These are phyloP conservation scores for Boletus tomentosulus DNA, from an alignment of 768 basidiomycete species.

Conservation along the genomic window DNA sequence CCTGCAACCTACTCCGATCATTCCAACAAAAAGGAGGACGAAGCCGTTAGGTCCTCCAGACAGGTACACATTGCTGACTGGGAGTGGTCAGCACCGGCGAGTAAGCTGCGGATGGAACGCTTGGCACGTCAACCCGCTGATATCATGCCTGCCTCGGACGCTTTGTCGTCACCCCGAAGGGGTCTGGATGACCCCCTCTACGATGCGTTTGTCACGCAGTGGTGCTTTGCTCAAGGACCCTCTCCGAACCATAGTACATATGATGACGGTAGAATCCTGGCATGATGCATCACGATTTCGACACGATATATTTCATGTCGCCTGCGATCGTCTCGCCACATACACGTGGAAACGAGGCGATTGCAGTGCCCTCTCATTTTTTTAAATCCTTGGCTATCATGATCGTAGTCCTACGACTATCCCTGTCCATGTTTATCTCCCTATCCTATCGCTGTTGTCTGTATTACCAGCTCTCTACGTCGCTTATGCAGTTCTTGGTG, in stretches of 20 bases:
- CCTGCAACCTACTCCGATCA: conserved; percentile 12
- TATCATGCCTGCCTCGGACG: conserved; percentile 21
- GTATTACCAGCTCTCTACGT: neutral
- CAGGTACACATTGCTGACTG: conserved; percentile 14
- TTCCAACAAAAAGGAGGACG: neutral
- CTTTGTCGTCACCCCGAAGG: conserved; percentile 5
- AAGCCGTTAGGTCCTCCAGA: neutral
- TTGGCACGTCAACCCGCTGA: neutral
- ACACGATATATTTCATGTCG: neutral
- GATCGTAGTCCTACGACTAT: neutral
- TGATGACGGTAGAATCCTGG: conserved; percentile 15
- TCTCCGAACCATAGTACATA: conserved; percentile 21
- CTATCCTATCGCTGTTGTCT: neutral
- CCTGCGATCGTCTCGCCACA: too few species aligned
- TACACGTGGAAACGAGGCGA: neutral
- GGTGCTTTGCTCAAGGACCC: conserved; percentile 60
- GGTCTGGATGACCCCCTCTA: conserved; percentile 35
- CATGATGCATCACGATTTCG: conserved; percentile 4
- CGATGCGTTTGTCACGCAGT: conserved; percentile 59
- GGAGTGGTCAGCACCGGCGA: conserved; percentile 18
- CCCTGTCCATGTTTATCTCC: neutral
- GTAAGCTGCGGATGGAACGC: neutral
- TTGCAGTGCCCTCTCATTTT: neutral
- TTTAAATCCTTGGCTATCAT: neutral
- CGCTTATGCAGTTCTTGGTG: neutral